Evolutionary conservation across 192 early-diverging fungal genomes (phyloP).

Genomic region (Backusella parvicylindrica): DNA sequence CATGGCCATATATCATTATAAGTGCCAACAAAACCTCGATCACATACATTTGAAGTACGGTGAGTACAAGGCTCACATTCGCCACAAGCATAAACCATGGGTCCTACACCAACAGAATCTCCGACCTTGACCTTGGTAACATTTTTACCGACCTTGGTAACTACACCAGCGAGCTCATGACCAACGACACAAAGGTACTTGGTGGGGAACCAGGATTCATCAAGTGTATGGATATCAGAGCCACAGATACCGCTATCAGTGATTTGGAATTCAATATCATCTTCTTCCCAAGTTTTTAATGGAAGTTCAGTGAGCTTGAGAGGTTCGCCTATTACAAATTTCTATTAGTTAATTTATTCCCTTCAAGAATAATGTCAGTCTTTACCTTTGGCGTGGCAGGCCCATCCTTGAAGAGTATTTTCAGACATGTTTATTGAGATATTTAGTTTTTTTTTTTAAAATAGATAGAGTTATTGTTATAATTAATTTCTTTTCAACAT

Average conservation of each 20-base stretch:
- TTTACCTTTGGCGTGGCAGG: constrained; percentile 18
- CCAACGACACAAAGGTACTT: constrained; percentile 24
- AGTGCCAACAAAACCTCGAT: neutral
- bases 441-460: neutral
- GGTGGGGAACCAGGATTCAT: neutral
- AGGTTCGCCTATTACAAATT: neutral
- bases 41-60: neutral
- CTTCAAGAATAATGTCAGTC: neutral
- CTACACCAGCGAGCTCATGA: constrained; percentile 49
- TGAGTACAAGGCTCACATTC: neutral
- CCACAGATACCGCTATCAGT: constrained; percentile 73
- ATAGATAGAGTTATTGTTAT: neutral
- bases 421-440: constrained; percentile 11
- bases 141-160: constrained; percentile 34
- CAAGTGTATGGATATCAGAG: constrained; percentile 67
- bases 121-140: constrained; percentile 43
- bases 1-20: constrained; percentile 13
- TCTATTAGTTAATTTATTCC: neutral
- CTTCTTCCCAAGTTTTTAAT: constrained; percentile 3
- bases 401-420: constrained; percentile 24
- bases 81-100: neutral
- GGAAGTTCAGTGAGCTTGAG: neutral
- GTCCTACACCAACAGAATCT: constrained; percentile 51
- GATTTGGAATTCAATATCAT: constrained; percentile 47
- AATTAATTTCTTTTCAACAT: neutral